Percentiles rank a stretch among this genome's conserved stretches.
Evolutionary conservation across 306 rosid genomes (phyloP).

Genomic region (Pterocarpus santalinus): DNA sequence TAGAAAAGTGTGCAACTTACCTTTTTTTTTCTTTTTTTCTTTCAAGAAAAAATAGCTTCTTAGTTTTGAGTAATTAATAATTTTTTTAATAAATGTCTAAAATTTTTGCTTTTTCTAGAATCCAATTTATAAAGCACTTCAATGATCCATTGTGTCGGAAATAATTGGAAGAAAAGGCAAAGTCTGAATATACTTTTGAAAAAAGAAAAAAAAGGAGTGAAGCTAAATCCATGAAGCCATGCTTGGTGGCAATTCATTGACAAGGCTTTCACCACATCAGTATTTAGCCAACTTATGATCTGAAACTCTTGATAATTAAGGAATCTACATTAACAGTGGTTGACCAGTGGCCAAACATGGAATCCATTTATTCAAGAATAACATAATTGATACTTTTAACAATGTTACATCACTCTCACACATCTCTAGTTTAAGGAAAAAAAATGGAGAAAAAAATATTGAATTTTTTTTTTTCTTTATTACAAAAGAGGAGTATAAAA

Average conservation of each 20-base stretch:
- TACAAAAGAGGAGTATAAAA: too few species aligned
- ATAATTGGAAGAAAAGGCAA: not conserved
- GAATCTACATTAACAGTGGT: constrained; percentile 23
- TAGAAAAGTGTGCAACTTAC: not conserved
- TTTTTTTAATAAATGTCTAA: not conserved
- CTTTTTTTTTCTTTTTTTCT: not conserved
- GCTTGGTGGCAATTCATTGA: not conserved
- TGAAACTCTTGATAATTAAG: constrained; percentile 9
- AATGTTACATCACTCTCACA: not conserved
- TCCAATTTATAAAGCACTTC: not conserved
- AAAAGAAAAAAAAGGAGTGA: not conserved
- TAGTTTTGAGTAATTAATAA: not conserved
- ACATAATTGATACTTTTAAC: not conserved
- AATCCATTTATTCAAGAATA: constrained; percentile 8
- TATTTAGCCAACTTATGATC: not conserved
- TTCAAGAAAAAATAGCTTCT: too few species aligned
- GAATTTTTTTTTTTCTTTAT: too few species aligned
- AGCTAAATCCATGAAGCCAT: not conserved
- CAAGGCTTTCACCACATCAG: not conserved
- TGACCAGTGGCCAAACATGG: constrained; percentile 41
- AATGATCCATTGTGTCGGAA: not conserved
- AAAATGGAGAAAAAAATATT: too few species aligned
- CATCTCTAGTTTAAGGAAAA: not conserved
- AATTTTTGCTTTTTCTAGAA: not conserved
- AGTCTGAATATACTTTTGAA: not conserved